A percentile compares a stretch with the other conserved stretches of the same genome.
Conservation (phyloP, 768 basidiomycete genomes). For the Kwoniella heveanensis region DNA sequence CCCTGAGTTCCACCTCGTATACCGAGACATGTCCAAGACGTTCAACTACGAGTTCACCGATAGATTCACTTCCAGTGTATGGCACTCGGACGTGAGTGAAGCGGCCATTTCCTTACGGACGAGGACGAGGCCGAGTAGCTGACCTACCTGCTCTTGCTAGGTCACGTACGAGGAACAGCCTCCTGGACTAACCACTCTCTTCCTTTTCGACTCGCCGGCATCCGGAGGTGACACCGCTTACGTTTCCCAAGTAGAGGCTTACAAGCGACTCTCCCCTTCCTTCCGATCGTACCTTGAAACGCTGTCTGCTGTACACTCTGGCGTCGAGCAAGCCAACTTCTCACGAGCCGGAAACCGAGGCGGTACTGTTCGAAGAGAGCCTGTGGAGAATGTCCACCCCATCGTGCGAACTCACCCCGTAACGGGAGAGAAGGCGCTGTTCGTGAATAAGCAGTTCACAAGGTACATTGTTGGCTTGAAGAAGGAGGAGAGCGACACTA, state of each 20-base stretch:
- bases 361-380: slow-evolving; percentile 75
- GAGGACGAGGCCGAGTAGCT: neutral
- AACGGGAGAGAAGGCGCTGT: slow-evolving; percentile 82
- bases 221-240: slow-evolving; percentile 61
- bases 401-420: slow-evolving; percentile 76
- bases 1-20: slow-evolving; percentile 79
- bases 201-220: slow-evolving; percentile 64
- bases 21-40: slow-evolving; percentile 76
- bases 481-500: slow-evolving; percentile 74
- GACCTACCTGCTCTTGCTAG: neutral
- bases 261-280: slow-evolving; percentile 72
- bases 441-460: slow-evolving; percentile 83
- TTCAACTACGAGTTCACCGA: slow-evolving; percentile 65
- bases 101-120: neutral
- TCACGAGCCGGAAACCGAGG: slow-evolving; percentile 71
- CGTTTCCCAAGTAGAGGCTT: slow-evolving; percentile 59
- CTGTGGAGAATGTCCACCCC: slow-evolving; percentile 79
- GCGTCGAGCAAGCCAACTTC: slow-evolving; percentile 75
- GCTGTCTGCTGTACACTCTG: slow-evolving; percentile 77
- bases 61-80: slow-evolving; percentile 63
- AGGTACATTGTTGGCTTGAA: slow-evolving; percentile 78
- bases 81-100: slow-evolving; percentile 61
- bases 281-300: slow-evolving; percentile 79
- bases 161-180: slow-evolving; percentile 78
- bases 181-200: slow-evolving; percentile 80